Percentiles rank a stretch among this genome's conserved stretches.
Conservation (phyloP, 148 eudicot genomes). For the Salicornia ramosissima region DNA sequence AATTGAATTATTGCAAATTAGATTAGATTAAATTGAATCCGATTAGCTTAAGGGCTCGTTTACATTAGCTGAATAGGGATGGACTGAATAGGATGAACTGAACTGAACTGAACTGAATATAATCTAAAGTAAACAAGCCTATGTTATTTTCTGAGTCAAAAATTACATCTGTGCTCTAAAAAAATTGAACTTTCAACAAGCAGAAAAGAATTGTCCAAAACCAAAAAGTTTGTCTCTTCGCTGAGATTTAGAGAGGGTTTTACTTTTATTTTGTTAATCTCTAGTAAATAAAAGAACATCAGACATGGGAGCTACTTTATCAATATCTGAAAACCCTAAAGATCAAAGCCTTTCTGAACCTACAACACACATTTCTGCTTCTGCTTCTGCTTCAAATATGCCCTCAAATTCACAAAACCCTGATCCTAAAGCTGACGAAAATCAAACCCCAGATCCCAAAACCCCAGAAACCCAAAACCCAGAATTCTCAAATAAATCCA, state of each 20-base stretch:
- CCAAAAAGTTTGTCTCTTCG: neutral
- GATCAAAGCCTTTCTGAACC: neutral
- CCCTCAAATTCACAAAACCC: conserved; percentile 26
- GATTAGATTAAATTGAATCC: too few relatives aligned
- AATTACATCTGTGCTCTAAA: too few relatives aligned
- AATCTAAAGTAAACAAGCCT: too few relatives aligned
- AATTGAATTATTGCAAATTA: too few relatives aligned
- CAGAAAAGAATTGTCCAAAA: neutral
- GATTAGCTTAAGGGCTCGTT: too few relatives aligned
- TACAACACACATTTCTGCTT: neutral
- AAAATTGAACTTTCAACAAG: too few relatives aligned
- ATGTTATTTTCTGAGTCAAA: too few relatives aligned
- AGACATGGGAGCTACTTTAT: conserved; percentile 23
- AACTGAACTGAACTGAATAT: too few relatives aligned
- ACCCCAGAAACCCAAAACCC: conserved; percentile 23
- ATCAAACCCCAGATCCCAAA: conserved; percentile 34
- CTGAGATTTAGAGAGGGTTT: conserved; percentile 31
- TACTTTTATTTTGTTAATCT: neutral
- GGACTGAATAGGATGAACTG: too few relatives aligned
- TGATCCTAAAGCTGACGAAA: conserved; percentile 24
- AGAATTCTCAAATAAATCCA: conserved; percentile 21
- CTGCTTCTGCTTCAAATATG: conserved; percentile 16
- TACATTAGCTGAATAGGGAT: too few relatives aligned
- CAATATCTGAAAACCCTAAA: conserved; percentile 28
- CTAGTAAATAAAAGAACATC: neutral